phyloP scores from a whole-genome alignment of 2,329 filamentous ascomycete species.

The Claviceps sp. region DNA sequence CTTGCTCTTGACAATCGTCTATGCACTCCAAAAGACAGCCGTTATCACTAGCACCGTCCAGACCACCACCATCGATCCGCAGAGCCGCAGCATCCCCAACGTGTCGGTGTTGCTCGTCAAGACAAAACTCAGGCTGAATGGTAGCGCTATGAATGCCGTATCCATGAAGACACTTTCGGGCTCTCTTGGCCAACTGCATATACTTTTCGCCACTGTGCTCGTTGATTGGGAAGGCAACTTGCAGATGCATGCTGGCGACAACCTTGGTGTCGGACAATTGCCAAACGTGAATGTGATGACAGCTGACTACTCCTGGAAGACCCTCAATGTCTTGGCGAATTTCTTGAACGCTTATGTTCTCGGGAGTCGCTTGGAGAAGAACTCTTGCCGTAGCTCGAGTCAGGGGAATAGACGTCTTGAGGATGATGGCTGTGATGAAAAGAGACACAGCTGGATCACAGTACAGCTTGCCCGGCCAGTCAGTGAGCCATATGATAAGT shows the following conservation, averaged over 20 bases:
- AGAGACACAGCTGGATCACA: constrained; percentile 86
- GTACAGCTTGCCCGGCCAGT: constrained; percentile 71
- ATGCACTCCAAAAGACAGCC: constrained; percentile 36
- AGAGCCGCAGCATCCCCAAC: constrained; percentile 22
- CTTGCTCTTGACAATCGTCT: constrained; percentile 22
- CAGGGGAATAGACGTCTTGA: constrained; percentile 62
- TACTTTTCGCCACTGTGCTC: constrained; percentile 67
- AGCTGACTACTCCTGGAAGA: constrained; percentile 74
- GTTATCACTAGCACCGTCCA: constrained; percentile 16
- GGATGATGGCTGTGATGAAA: constrained; percentile 74
- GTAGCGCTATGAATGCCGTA: constrained; percentile 96
- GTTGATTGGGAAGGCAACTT: constrained; percentile 80
- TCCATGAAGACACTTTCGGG: constrained; percentile 78
- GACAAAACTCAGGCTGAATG: constrained; percentile 83
- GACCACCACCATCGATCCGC: constrained; percentile 20
- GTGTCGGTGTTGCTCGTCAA: constrained; percentile 33
- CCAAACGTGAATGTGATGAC: constrained; percentile 96
- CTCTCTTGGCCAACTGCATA: constrained; percentile 76
- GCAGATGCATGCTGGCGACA: constrained; percentile 84
- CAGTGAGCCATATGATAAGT: constrained; percentile 81
- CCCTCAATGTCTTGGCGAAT: constrained; percentile 83
- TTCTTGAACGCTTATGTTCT: constrained; percentile 75
- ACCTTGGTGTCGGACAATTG: constrained; percentile 91
- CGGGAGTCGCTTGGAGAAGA: constrained; percentile 83
- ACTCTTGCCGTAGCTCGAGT: constrained; percentile 74